Base-by-base conservation (phyloP, 2,329 filamentous ascomycete species). In the Exophiala sideris region DNA sequence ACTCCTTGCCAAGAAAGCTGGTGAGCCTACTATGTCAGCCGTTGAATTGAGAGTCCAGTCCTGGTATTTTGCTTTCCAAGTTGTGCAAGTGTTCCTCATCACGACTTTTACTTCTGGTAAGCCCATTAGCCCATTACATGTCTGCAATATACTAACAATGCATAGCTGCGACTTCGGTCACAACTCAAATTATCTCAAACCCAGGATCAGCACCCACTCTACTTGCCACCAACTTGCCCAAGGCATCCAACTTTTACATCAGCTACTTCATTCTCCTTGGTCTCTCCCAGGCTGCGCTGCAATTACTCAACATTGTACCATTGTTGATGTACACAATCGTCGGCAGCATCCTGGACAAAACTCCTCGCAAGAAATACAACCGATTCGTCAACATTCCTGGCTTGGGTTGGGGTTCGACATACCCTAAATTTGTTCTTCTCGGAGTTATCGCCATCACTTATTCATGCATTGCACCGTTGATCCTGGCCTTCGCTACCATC, bases 241-340 rank as follows among this genome's bases (percentile, higher is more conserved):
- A 86, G 61, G 86, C 91, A 0, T 92, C 90, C 55, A 97, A 95
- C 71, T 95, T 96, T 67, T 99, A 96, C 71, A 87, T 97, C 11
- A 91, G 87, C 0, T 99, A 96, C 74, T 95, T 97, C 64, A 82
- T 97, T 20, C 85, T 99, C 1, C 91, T 97, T 69, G 94, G 92
- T 29, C 69, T 97, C 41, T 52, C 51, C 38, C 55, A 60, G 32
- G 57, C 81, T 87, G 64, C 79, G 91, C 34, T 81, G 88, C 53
- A 83, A 65, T 33, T 63, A 11, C 52, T 63, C 52, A 62, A 64
- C 56, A 57, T 63, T 21, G 61, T 62, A 12, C 57, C 57, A 4
- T 45, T 63, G 41, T 38, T 63, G 14, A 54, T 62, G 52, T 57
- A 57, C 49, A 45, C 53, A 14, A 2, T 62, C 11, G 45, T 63